phyloP scores from a whole-genome alignment of 2,329 filamentous ascomycete species.

The Chaetomium sp. region DNA sequence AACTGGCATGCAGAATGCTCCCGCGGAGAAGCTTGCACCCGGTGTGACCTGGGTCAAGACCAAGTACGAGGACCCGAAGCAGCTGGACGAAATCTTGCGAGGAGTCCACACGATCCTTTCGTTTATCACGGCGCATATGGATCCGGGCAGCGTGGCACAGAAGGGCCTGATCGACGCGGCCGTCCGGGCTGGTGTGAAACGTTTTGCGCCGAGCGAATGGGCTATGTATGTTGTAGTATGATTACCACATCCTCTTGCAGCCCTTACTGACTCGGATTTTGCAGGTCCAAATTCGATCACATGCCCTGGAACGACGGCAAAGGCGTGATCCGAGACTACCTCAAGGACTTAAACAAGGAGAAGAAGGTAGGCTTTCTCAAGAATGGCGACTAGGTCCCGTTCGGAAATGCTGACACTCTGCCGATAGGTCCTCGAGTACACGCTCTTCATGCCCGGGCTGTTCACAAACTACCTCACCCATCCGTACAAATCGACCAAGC shows the following conservation, averaged over 20 bases:
- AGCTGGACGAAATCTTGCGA: conserved; percentile 30
- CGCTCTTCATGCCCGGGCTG: conserved; percentile 51
- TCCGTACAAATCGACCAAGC: conserved; percentile 45
- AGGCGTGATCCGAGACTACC: conserved; percentile 43
- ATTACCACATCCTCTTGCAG: background rate
- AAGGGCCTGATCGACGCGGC: conserved; percentile 37
- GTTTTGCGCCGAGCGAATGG: conserved; percentile 38
- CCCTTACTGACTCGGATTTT: background rate
- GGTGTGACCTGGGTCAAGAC: conserved; percentile 24
- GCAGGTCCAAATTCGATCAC: conserved; percentile 7
- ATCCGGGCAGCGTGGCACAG: conserved; percentile 29
- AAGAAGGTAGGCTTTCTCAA: conserved; percentile 37
- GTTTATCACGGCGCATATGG: conserved; percentile 34
- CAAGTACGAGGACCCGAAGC: conserved; percentile 30
- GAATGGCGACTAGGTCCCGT: background rate
- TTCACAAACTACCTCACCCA: conserved; percentile 53
- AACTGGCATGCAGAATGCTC: conserved; percentile 4
- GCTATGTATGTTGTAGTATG: conserved; percentile 8
- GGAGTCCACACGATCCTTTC: conserved; percentile 36
- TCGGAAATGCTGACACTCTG: background rate
- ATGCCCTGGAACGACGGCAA: conserved; percentile 43
- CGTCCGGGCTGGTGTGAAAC: conserved; percentile 31
- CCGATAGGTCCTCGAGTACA: conserved; percentile 50
- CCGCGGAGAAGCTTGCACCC: background rate
- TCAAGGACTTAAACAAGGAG: conserved; percentile 46